Conservation (phyloP, 2,329 filamentous ascomycete genomes). For the Graphiopsis chlorocephala region DNA sequence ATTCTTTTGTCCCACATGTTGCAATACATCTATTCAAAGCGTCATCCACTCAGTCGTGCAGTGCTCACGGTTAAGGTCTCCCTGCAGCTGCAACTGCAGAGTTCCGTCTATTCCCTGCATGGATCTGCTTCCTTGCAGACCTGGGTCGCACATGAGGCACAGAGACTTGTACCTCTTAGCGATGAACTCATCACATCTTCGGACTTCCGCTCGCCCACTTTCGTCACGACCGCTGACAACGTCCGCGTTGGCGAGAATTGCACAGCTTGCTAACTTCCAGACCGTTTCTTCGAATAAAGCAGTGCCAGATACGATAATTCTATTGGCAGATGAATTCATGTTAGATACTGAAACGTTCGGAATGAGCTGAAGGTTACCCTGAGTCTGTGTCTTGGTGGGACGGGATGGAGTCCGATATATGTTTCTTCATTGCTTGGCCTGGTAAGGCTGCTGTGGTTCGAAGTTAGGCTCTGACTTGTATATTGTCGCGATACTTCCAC, state of each 20-base stretch:
- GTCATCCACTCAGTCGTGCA: not conserved
- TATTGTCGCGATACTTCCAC: not conserved
- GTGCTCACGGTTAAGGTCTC: not conserved
- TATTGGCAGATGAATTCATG: not conserved
- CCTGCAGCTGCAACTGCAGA: conserved; percentile 4
- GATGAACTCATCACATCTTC: conserved; percentile 10
- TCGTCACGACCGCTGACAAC: conserved; percentile 4
- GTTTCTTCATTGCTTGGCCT: not conserved
- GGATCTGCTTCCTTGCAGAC: not conserved
- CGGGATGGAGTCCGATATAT: not conserved
- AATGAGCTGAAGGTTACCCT: conserved; percentile 2
- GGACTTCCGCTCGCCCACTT: conserved; percentile 4
- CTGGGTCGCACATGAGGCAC: not conserved
- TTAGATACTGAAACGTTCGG: not conserved
- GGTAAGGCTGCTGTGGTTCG: not conserved
- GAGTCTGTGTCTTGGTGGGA: conserved; percentile 1
- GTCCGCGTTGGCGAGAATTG: not conserved
- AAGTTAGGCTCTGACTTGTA: not conserved
- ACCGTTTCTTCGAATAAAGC: not conserved
- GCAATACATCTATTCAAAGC: not conserved
- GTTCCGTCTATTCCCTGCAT: not conserved
- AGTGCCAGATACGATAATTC: not conserved
- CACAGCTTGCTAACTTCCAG: not conserved
- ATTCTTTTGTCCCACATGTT: not conserved
- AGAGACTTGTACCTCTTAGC: not conserved